phyloP scores from a whole-genome alignment of 1,139 yeast genomes.

The Debaryomyces singareniensis region DNA sequence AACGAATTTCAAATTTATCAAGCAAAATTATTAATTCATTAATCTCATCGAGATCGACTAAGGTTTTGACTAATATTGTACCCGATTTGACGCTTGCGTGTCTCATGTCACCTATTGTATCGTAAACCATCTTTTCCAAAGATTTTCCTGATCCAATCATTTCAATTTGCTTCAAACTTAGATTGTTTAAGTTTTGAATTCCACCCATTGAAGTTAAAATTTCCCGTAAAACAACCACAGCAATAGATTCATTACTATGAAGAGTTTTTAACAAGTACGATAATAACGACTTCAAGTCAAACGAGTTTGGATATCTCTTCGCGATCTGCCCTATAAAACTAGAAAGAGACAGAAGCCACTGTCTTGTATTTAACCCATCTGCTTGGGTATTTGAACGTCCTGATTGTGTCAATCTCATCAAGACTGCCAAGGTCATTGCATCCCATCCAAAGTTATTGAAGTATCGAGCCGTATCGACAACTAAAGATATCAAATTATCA shows the following conservation, averaged over 20 bases:
- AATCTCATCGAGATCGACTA: conserved; percentile 41
- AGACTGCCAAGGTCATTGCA: conserved; percentile 65
- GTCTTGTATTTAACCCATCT: conserved; percentile 77
- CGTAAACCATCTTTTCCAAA: conserved; percentile 50
- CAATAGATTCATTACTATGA: conserved; percentile 54
- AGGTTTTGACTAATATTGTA: conserved; percentile 39
- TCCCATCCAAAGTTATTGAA: conserved; percentile 86
- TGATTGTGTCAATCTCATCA: conserved; percentile 60
- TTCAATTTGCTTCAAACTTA: conserved; percentile 60
- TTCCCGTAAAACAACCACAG: conserved; percentile 66
- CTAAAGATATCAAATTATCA: conserved; percentile 73
- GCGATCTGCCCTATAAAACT: conserved; percentile 62
- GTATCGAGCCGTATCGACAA: conserved; percentile 75
- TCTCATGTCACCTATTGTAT: conserved; percentile 58
- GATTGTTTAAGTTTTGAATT: conserved; percentile 57
- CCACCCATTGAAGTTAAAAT: conserved; percentile 78
- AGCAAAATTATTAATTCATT: conserved; percentile 64
- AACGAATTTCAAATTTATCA: conserved; percentile 42
- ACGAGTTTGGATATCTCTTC: conserved; percentile 39
- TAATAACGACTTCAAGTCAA: conserved; percentile 54
- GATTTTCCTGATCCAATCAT: conserved; percentile 62
- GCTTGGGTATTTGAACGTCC: conserved; percentile 64
- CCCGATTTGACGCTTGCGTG: conserved; percentile 46
- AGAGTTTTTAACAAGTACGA: conserved; percentile 60
- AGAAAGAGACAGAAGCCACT: conserved; percentile 78